phyloP scores from a whole-genome alignment of 1,139 yeast genomes.

The Hyphopichia pseudoburtonii region DNA sequence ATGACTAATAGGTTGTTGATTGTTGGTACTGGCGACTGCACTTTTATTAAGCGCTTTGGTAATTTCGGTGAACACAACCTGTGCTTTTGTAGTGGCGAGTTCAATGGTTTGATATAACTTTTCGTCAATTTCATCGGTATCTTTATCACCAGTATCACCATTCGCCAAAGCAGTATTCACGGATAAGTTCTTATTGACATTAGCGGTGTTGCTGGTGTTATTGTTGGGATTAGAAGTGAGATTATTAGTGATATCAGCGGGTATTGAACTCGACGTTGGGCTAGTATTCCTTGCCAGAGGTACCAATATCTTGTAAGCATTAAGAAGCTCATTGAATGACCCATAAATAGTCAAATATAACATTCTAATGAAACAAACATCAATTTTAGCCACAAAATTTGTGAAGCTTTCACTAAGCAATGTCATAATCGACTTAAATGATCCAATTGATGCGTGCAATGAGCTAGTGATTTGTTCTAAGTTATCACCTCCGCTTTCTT shows the following conservation, averaged over 20 bases:
- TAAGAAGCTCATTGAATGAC: slow-evolving; percentile 70
- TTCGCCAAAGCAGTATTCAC: not conserved
- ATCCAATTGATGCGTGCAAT: slow-evolving; percentile 32
- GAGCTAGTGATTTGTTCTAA: slow-evolving; percentile 30
- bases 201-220: not conserved
- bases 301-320: slow-evolving; percentile 62
- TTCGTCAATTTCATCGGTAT: slow-evolving; percentile 62
- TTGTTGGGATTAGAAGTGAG: slow-evolving; percentile 22
- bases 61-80: slow-evolving; percentile 74
- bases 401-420: slow-evolving; percentile 48
- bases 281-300: slow-evolving; percentile 31
- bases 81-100: slow-evolving; percentile 75
- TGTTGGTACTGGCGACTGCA: slow-evolving; percentile 49
- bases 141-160: slow-evolving; percentile 10
- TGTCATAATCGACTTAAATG: slow-evolving; percentile 55
- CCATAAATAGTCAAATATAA: slow-evolving; percentile 71
- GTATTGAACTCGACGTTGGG: slow-evolving; percentile 13
- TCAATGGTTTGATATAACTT: slow-evolving; percentile 73
- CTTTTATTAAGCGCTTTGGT: slow-evolving; percentile 74
- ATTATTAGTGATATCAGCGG: slow-evolving; percentile 7
- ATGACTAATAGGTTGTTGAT: slow-evolving; percentile 19
- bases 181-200: not conserved
- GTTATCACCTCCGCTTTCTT: slow-evolving; percentile 39
- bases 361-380: slow-evolving; percentile 70
- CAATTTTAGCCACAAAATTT: slow-evolving; percentile 54